Percentiles rank a stretch among this genome's conserved stretches.
phyloP scores from a whole-genome alignment of 495 filamentous ascomycete species.

The Tricharina praecox region DNA sequence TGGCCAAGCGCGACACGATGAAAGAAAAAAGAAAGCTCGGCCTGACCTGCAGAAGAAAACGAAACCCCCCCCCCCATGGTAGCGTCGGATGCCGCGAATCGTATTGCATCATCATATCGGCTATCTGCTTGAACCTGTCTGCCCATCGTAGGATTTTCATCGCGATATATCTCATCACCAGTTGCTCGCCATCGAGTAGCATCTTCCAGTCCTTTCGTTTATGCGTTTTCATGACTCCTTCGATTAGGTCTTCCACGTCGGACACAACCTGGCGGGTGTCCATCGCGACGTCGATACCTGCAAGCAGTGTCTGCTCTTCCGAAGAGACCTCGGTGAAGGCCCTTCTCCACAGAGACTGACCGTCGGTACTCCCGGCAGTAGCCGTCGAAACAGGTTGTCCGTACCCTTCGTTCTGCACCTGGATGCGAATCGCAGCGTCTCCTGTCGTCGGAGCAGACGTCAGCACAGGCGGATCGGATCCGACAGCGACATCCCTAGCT shows the following conservation, averaged over 20 bases:
- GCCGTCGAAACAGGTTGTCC: background rate
- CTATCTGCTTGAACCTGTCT: conserved; percentile 29
- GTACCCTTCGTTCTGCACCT: background rate
- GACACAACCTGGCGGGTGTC: background rate
- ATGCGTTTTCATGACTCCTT: background rate
- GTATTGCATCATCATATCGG: conserved; percentile 29
- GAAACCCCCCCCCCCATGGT: conserved; percentile 33
- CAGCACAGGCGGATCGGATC: background rate
- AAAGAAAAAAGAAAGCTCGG: too few species aligned
- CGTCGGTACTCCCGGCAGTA: background rate
- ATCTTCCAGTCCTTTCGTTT: conserved; percentile 3
- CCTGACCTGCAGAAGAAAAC: conserved; percentile 30
- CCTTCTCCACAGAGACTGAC: background rate
- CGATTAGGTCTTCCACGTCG: background rate
- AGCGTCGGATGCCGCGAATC: conserved; percentile 31
- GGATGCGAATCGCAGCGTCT: background rate
- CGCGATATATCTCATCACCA: conserved; percentile 2
- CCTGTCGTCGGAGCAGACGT: background rate
- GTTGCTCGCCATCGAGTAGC: background rate
- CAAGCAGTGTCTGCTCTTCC: background rate
- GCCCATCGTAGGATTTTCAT: conserved; percentile 28
- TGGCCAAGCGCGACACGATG: too few species aligned
- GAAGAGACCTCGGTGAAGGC: background rate
- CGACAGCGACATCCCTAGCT: too few species aligned
- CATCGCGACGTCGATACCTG: background rate